These are phyloP conservation scores for Boletus barrowsii DNA, from an alignment of 768 basidiomycete species.

Conservation along the genomic window DNA sequence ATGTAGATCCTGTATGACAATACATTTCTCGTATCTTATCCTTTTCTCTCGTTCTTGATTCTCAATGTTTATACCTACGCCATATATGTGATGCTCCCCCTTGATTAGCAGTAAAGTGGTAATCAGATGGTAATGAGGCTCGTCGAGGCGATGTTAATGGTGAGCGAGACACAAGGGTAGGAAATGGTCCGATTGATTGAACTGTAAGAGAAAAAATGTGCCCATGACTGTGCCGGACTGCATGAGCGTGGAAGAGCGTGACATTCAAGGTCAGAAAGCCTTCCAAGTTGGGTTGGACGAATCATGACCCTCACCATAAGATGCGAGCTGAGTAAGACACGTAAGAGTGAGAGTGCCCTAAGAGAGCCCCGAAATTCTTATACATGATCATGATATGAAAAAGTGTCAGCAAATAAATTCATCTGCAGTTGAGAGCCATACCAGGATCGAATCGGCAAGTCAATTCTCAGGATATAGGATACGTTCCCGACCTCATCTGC, in stretches of 20 bases:
- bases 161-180: slow-evolving; percentile 27
- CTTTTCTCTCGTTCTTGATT: too few species aligned
- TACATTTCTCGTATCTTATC: too few species aligned
- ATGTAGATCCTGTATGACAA: too few species aligned
- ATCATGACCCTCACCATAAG: slow-evolving; percentile 19
- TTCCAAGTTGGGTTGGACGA: neutral
- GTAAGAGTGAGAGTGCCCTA: slow-evolving; percentile 11
- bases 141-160: slow-evolving; percentile 23
- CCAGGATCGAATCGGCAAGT: slow-evolving; percentile 26
- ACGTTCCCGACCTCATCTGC: slow-evolving; percentile 24
- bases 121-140: slow-evolving; percentile 27
- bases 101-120: slow-evolving; percentile 24
- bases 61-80: too few species aligned
- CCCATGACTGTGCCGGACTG: slow-evolving; percentile 16
- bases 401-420: neutral
- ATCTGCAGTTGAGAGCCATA: neutral
- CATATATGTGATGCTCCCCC: too few species aligned
- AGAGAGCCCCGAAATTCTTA: slow-evolving; percentile 13
- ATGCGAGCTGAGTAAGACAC: slow-evolving; percentile 24
- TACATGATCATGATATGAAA: slow-evolving; percentile 12
- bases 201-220: slow-evolving; percentile 21
- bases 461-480: slow-evolving; percentile 27
- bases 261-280: too few species aligned
- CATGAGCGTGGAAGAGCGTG: too few species aligned
- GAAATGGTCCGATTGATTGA: slow-evolving; percentile 26